Evolutionary conservation across 164 flowering plant species (phyloP), one percentile per base, ranked within the genome.

Genomic region (Nymphaea colorata): DNA sequence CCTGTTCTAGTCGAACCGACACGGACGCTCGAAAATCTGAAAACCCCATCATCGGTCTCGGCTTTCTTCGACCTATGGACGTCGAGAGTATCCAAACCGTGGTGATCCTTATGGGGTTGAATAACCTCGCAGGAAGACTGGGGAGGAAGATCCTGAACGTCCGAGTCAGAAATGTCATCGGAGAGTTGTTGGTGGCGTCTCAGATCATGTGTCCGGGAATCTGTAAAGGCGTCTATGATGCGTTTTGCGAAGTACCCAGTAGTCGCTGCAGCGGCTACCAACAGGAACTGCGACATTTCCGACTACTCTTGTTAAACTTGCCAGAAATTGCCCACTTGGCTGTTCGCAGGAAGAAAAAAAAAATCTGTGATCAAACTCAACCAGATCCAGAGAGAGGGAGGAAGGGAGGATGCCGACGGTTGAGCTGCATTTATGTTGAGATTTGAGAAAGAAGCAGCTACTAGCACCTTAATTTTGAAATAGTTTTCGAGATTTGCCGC

Each of bases 201-300:
- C 12, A 6, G 55, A 47, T 47, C 55, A 47, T 47, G 55, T 12
- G 3, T 47, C 12, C 12, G 7, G 12, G 7, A 47, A 47, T 5
- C 7, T 7, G 55, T 47, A 47, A 12, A 47, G 55, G 55, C 55
- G 12, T 47, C 55, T 7, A 57, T 65, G 69, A 84, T 43, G 43
- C 70, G 80, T 66, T 73, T 83, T 18, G 88, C 91, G 12, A 81
- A 55, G 69, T 82, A 6, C 15, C 88, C 82, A 43, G 90, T 82
- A 74, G 87, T 87, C 43, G 89, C 96, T 3, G 78, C 84, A 4
- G 87, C 89, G 3, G 86, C 91, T n/a, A 82, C 91, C 17, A 86
- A 14, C 41, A 84, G 69, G 41, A 81, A 64, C 63, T 84, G 93
- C 92, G 90, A 89, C 92, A 89, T 89, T 80, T 64, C 42, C 11